Evolutionary conservation across 2,329 filamentous ascomycete genomes (phyloP).

Genomic region (Corniculantispora saksenae): DNA sequence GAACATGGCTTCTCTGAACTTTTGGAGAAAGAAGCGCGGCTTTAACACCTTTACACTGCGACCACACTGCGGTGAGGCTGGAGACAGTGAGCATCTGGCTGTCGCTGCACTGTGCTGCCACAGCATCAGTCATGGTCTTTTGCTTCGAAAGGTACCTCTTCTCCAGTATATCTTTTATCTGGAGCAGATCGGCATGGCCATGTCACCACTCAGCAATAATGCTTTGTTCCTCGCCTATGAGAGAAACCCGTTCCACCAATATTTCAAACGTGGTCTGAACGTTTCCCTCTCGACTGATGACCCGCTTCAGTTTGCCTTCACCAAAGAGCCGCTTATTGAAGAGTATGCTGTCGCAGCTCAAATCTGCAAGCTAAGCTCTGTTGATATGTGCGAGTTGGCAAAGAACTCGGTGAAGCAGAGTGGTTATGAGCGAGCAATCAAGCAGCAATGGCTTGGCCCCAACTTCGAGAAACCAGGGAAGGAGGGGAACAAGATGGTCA

Average conservation of each 20-base stretch:
- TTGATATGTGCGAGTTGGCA: constrained; percentile 97
- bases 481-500: constrained; percentile 86
- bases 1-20: constrained; percentile 90
- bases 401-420: constrained; percentile 95
- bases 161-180: constrained; percentile 97
- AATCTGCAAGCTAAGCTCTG: constrained; percentile 94
- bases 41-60: constrained; percentile 95
- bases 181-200: constrained; percentile 96
- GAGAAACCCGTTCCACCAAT: constrained; percentile 91
- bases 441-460: constrained; percentile 86
- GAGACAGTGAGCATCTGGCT: constrained; percentile 93
- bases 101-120: constrained; percentile 90
- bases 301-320: constrained; percentile 96
- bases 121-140: constrained; percentile 92
- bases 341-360: constrained; percentile 97
- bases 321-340: constrained; percentile 95
- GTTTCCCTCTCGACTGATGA: constrained; percentile 96
- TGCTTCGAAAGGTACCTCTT: constrained; percentile 90
- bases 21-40: constrained; percentile 84
- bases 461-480: constrained; percentile 78
- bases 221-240: constrained; percentile 95
- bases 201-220: constrained; percentile 99
- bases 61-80: constrained; percentile 94
- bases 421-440: constrained; percentile 86
- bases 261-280: constrained; percentile 92